Evolutionary conservation across 225 moss, liverwort and hornwort species (phyloP), one percentile per base, ranked within the genome.

Genomic region (Rhytidiadelphus loreus): DNA sequence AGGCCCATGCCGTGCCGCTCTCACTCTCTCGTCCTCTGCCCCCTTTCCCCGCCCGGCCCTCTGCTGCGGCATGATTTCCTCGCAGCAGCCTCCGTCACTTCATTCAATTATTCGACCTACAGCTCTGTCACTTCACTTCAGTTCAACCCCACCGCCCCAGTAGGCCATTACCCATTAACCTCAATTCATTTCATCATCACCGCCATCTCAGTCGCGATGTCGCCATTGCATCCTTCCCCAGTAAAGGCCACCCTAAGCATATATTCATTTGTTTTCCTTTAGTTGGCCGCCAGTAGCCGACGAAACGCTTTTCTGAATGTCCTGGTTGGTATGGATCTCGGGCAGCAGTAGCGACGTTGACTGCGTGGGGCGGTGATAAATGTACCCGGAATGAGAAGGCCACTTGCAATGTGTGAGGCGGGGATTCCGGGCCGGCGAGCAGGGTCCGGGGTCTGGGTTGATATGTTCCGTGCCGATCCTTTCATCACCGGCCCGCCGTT

Each of bases 51-150:
- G 87, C 85, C 90, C 86, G 41, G 88, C 60, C 88, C 86, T 86
- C 70, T 78, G 91, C 77, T 41, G 46, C 82, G 80, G 80, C 85
- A 85, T 79, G 83, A 89, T 86, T 87, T 88, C 88, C 62, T 86
- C 89, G 82, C 65, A 72, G 57, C 57, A 66, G 29, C 59, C 57
- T 56, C 77, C 64, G 65, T 76, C 65, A 64, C 76, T 35, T 17
- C 66, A 74, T 90, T 85, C 89, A 89, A 89, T 89, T 79, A 89
- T 89, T 89, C 80, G 43, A 88, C 84, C 85, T 85, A 88, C 88
- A 84, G 30, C 81, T 60, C 81, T 87, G 80, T 69, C 87, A 81
- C 58, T 30, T 83, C 35, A 71, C 30, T 15, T 68, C 81, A 59
- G 58, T 81, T 69, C 81, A 65, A 76, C 75, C 65, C 32, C 85